These are phyloP conservation scores for Anthracocystis panici-leucophaei DNA, from an alignment of 1,284 basidiomycete genomes.

Conservation along the genomic window DNA sequence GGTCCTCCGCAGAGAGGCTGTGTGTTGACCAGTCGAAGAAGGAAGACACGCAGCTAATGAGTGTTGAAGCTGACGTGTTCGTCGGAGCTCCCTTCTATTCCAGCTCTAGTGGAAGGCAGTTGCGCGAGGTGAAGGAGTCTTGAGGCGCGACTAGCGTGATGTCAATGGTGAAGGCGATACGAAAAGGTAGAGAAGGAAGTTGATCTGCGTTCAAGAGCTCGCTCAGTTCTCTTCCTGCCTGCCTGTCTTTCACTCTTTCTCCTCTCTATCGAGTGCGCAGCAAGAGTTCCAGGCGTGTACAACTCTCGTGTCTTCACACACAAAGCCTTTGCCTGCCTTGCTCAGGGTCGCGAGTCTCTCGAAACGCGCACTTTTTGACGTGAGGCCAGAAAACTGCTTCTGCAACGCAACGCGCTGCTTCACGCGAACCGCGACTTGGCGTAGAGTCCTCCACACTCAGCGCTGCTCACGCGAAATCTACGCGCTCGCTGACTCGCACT, in stretches of 20 bases:
- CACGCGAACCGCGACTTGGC: constrained; percentile 49
- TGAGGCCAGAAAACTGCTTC: constrained; percentile 19
- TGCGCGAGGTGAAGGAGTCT: neutral
- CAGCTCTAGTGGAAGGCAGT: neutral
- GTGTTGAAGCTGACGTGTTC: neutral
- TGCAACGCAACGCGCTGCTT: constrained; percentile 19
- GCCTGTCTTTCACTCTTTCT: neutral
- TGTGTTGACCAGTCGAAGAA: neutral
- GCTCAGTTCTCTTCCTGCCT: neutral
- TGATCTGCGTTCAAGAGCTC: neutral
- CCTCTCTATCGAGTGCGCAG: neutral
- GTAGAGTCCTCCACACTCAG: constrained; percentile 39
- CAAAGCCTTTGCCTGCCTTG: neutral
- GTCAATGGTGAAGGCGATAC: neutral
- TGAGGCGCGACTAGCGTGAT: neutral
- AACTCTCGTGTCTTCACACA: constrained; percentile 2
- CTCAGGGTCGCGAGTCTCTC: constrained; percentile 8
- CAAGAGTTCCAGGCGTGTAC: neutral
- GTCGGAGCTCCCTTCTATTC: neutral
- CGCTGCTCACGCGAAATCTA: constrained; percentile 2
- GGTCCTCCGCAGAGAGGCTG: neutral
- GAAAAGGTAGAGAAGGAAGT: neutral
- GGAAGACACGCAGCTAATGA: neutral
- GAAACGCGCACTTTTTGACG: constrained; percentile 39
- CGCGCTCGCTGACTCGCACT: constrained; percentile 1